Evolutionary conservation across 1,139 yeast species (phyloP).

Genomic region (Hansenula sp.): DNA sequence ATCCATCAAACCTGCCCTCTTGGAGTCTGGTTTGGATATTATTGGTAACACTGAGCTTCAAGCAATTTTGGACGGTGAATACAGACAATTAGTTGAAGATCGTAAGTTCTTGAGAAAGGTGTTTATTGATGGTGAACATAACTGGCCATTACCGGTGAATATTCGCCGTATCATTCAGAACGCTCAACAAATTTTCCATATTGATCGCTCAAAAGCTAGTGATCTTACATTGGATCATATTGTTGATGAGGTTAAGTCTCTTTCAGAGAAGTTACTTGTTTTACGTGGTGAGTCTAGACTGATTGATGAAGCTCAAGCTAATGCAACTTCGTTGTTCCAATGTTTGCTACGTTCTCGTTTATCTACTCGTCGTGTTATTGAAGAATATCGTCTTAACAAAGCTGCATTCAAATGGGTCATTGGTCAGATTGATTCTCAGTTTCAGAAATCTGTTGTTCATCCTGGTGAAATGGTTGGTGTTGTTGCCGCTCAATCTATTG

Average conservation of each 20-base stretch:
- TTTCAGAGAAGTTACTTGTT: constrained; percentile 67
- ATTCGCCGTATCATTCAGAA: constrained; percentile 95
- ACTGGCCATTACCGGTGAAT: constrained; percentile 98
- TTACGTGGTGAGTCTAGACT: constrained; percentile 80
- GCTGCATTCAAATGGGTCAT: constrained; percentile 94
- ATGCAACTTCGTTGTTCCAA: constrained; percentile 88
- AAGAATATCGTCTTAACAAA: constrained; percentile 81
- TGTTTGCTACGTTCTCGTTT: constrained; percentile 89
- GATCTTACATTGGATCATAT: constrained; percentile 85
- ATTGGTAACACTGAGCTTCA: constrained; percentile 88
- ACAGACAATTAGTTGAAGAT: constrained; percentile 68
- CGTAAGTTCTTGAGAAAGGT: constrained; percentile 79
- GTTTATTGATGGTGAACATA: constrained; percentile 89
- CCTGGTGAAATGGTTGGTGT: constrained; percentile 99
- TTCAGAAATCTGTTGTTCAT: constrained; percentile 88
- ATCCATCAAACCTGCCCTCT: constrained; percentile 62
- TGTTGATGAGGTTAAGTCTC: constrained; percentile 64
- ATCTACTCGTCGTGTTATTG: constrained; percentile 86
- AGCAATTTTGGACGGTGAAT: constrained; percentile 78
- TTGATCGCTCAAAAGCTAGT: constrained; percentile 86
- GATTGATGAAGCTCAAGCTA: constrained; percentile 81
- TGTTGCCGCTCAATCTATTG: constrained; percentile 97
- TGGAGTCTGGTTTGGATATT: constrained; percentile 90
- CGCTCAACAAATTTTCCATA: constrained; percentile 95
- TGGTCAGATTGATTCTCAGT: constrained; percentile 92